Evolutionary conservation across 2,329 filamentous ascomycete species (phyloP).

Genomic region (Calcarisporium arbuscula): DNA sequence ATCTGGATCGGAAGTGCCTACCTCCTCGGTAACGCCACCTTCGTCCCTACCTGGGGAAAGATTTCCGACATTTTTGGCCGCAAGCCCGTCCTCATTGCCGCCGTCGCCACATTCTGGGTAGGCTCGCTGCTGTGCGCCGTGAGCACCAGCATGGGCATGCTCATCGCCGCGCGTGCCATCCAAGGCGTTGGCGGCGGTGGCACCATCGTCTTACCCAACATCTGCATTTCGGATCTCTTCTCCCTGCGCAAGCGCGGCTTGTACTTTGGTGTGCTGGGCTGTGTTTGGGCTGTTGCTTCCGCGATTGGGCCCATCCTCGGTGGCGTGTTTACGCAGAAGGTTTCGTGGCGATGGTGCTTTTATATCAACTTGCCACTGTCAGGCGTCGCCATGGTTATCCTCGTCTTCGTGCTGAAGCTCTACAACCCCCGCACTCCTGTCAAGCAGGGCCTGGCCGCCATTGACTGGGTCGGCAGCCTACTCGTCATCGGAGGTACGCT

Average conservation of each 20-base stretch:
- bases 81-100: constrained; percentile 45
- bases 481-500: constrained; percentile 70
- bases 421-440: constrained; percentile 62
- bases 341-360: constrained; percentile 65
- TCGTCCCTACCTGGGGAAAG: constrained; percentile 64
- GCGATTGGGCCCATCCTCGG: constrained; percentile 62
- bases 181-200: constrained; percentile 54
- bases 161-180: constrained; percentile 49
- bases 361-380: constrained; percentile 55
- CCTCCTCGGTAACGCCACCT: constrained; percentile 61
- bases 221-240: constrained; percentile 51
- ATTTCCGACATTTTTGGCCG: constrained; percentile 53
- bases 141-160: constrained; percentile 41
- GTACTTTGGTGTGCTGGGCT: constrained; percentile 47
- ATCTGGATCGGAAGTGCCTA: constrained; percentile 74
- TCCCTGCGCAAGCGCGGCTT: constrained; percentile 43
- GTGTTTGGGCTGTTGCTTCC: constrained; percentile 58
- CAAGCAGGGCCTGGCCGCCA: constrained; percentile 54
- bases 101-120: constrained; percentile 47
- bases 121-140: constrained; percentile 49
- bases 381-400: constrained; percentile 39
- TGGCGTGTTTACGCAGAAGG: constrained; percentile 58
- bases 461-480: constrained; percentile 51
- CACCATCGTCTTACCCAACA: constrained; percentile 53
- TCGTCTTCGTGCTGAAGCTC: constrained; percentile 59